A percentile compares a stretch with the other conserved stretches of the same genome.
These are phyloP conservation scores for Epichloe aotearoae DNA, from an alignment of 2,329 filamentous ascomycete genomes.

Conservation along the genomic window DNA sequence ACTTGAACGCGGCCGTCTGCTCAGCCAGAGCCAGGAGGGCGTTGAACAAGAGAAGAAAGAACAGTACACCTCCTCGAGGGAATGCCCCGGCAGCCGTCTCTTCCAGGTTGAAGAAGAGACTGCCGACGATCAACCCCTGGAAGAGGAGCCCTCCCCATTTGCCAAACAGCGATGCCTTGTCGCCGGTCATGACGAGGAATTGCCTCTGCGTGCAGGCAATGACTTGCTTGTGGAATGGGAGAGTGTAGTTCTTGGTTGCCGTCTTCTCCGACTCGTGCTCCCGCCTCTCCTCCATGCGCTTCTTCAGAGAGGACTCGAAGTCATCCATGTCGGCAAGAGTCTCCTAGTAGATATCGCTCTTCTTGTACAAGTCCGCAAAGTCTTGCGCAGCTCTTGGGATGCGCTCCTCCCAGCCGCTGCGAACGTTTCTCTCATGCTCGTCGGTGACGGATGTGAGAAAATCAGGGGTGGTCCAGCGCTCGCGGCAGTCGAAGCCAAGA, in stretches of 20 bases:
- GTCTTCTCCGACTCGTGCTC: conserved; percentile 56
- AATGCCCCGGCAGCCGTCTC: conserved; percentile 51
- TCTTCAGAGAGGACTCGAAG: conserved; percentile 49
- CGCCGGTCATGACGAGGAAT: conserved; percentile 66
- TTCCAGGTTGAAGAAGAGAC: conserved; percentile 60
- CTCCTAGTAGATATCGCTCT: conserved; percentile 45
- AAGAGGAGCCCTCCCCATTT: conserved; percentile 70
- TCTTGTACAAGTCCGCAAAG: conserved; percentile 50
- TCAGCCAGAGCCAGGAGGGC: conserved; percentile 61
- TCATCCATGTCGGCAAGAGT: conserved; percentile 49
- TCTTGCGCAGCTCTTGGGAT: conserved; percentile 59
- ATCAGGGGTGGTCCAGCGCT: conserved; percentile 58
- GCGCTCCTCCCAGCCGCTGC: conserved; percentile 48
- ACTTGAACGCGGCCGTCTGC: conserved; percentile 49
- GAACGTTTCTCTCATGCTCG: conserved; percentile 55
- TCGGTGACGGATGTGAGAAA: conserved; percentile 72
- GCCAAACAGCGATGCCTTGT: conserved; percentile 61
- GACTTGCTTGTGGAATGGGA: conserved; percentile 63
- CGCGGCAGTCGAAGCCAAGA: conserved; percentile 61
- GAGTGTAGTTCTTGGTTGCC: conserved; percentile 58
- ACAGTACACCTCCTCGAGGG: conserved; percentile 32
- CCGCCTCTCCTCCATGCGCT: conserved; percentile 25
- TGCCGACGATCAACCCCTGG: conserved; percentile 63
- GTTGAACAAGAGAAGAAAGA: conserved; percentile 41
- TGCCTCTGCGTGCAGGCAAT: conserved; percentile 58